phyloP scores from a whole-genome alignment of 2,329 filamentous ascomycete species.

The Triangularia verruculosa region DNA sequence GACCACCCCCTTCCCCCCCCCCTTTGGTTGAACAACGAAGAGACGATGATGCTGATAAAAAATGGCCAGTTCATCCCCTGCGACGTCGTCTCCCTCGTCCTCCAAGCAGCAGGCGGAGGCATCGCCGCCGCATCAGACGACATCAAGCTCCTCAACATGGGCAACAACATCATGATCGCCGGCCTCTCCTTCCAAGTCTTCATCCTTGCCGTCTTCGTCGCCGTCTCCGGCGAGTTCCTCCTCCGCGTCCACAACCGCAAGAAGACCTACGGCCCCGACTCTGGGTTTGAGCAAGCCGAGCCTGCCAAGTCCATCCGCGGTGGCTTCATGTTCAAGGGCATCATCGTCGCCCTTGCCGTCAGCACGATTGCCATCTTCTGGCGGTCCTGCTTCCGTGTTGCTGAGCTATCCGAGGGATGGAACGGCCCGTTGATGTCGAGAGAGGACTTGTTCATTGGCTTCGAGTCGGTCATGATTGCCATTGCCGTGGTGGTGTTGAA shows the following conservation, averaged over 20 bases:
- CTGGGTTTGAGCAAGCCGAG: constrained; percentile 31
- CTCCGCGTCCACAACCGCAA: constrained; percentile 1
- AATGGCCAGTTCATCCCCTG: constrained; percentile 34
- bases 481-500: constrained; percentile 38
- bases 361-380: constrained; percentile 42
- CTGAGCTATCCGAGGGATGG: constrained; percentile 54
- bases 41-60: neutral
- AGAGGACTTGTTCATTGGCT: constrained; percentile 40
- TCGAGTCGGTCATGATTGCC: constrained; percentile 45
- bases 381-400: constrained; percentile 53
- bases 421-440: constrained; percentile 44
- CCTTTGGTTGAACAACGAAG: neutral
- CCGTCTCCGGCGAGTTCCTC: constrained; percentile 14
- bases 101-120: constrained; percentile 45
- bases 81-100: constrained; percentile 43
- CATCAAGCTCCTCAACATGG: constrained; percentile 23
- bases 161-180: constrained; percentile 43
- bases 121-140: constrained; percentile 30
- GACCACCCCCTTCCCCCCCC: neutral
- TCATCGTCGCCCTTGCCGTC: constrained; percentile 33
- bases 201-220: constrained; percentile 11
- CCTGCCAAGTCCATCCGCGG: constrained; percentile 31
- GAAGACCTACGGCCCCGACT: neutral
- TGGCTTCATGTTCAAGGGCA: constrained; percentile 33
- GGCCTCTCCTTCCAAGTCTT: constrained; percentile 42